A percentile compares a stretch with the other conserved stretches of the same genome.
Conservation (phyloP, 768 basidiomycete species). For the Mycena indigotica region DNA sequence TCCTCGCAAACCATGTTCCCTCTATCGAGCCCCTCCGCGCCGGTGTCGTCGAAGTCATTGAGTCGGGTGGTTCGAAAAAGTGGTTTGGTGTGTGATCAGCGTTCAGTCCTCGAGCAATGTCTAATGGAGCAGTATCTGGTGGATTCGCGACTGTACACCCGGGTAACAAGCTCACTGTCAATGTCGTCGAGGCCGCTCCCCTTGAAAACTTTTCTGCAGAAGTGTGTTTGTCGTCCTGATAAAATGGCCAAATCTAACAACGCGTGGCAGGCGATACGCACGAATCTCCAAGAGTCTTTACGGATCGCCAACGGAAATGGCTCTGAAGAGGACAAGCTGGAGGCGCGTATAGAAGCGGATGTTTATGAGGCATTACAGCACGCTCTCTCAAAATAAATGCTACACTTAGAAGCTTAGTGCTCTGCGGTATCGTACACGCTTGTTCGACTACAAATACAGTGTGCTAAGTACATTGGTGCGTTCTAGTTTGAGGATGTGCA, state of each 20-base stretch:
- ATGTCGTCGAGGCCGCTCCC: constrained; percentile 94
- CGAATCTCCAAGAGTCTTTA: constrained; percentile 87
- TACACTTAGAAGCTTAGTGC: too few species aligned
- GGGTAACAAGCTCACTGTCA: constrained; percentile 95
- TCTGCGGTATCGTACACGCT: neutral
- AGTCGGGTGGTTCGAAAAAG: constrained; percentile 82
- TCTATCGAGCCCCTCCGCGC: constrained; percentile 95
- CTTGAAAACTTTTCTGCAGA: constrained; percentile 89
- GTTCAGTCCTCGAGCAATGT: too few species aligned
- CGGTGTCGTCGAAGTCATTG: constrained; percentile 93
- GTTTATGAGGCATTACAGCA: constrained; percentile 95
- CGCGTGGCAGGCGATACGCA: constrained; percentile 75
- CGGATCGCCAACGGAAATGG: constrained; percentile 80
- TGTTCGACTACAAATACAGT: neutral
- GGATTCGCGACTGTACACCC: constrained; percentile 98
- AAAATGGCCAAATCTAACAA: constrained; percentile 2
- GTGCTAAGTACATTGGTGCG: neutral
- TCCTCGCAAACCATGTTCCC: constrained; percentile 97
- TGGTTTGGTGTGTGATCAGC: constrained; percentile 90
- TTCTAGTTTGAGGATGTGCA: neutral
- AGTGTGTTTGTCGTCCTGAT: constrained; percentile 48
- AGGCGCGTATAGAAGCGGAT: constrained; percentile 92
- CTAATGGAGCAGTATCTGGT: constrained; percentile 93
- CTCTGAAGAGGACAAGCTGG: constrained; percentile 90
- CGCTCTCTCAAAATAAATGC: constrained; percentile 57